Percentiles rank a stretch among this genome's conserved stretches.
phyloP scores from a whole-genome alignment of 306 rosid species.

The Gleditsia sinensis region DNA sequence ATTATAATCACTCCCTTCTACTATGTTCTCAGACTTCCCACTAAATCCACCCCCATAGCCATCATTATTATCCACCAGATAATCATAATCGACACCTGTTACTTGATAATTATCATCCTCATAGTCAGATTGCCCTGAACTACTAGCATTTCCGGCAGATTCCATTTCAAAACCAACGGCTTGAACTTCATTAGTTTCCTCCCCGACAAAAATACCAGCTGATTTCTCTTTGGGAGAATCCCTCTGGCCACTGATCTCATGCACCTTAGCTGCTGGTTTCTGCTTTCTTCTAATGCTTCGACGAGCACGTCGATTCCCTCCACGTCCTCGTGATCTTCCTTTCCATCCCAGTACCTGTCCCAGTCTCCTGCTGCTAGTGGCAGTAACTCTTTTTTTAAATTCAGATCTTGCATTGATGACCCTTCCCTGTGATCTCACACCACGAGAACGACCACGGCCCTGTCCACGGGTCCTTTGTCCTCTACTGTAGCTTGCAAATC shows the following conservation, averaged over 20 bases:
- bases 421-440: conserved; percentile 43
- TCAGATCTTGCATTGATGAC: conserved; percentile 36
- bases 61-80: conserved; percentile 38
- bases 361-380: conserved; percentile 37
- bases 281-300: conserved; percentile 54
- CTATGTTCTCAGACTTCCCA: conserved; percentile 41
- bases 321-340: conserved; percentile 43
- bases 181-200: conserved; percentile 38
- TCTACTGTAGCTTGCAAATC: conserved; percentile 43
- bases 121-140: conserved; percentile 46
- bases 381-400: conserved; percentile 41
- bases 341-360: conserved; percentile 55
- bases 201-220: background rate
- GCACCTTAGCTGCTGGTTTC: conserved; percentile 43
- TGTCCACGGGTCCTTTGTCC: conserved; percentile 42
- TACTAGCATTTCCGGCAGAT: conserved; percentile 39
- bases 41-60: conserved; percentile 35
- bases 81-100: conserved; percentile 42
- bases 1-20: conserved; percentile 36
- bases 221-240: conserved; percentile 16
- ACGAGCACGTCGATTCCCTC: conserved; percentile 45
- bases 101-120: conserved; percentile 48
- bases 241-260: conserved; percentile 20
- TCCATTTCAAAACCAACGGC: conserved; percentile 23
- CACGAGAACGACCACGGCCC: conserved; percentile 36